Conservation (phyloP, 1,284 basidiomycete species). For the Apiotrichum gracile region DNA sequence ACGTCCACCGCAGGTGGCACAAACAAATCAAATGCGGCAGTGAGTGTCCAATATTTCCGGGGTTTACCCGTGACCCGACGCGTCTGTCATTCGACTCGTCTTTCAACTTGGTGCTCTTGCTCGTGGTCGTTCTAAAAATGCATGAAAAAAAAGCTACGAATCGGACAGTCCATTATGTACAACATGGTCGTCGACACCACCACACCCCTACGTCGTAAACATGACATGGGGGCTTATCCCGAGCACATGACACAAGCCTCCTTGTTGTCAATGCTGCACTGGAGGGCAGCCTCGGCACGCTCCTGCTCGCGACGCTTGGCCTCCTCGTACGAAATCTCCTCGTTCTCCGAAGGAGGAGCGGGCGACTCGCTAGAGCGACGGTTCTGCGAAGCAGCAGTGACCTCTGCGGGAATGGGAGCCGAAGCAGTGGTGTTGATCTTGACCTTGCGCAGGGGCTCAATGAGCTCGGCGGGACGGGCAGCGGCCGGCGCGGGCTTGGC, state of each 20-base stretch:
- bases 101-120: not conserved
- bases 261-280: slow-evolving; percentile 50
- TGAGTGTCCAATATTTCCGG: too few species aligned
- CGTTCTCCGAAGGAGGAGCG: slow-evolving; percentile 39
- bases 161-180: slow-evolving; percentile 6
- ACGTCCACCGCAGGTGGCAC: not conserved
- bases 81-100: not conserved
- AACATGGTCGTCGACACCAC: slow-evolving; percentile 4
- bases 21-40: not conserved
- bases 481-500: slow-evolving; percentile 10
- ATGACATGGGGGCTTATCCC: slow-evolving; percentile 40
- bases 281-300: slow-evolving; percentile 46
- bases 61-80: too few species aligned
- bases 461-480: slow-evolving; percentile 15
- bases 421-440: slow-evolving; percentile 39
- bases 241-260: slow-evolving; percentile 49
- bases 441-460: slow-evolving; percentile 38
- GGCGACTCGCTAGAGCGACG: slow-evolving; percentile 24
- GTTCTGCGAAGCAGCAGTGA: slow-evolving; percentile 21
- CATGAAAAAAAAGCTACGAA: not conserved
- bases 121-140: not conserved
- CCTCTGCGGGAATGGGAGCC: slow-evolving; percentile 14
- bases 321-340: slow-evolving; percentile 49
- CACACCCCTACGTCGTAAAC: not conserved
- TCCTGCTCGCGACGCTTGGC: slow-evolving; percentile 47